Evolutionary conservation across 2,329 filamentous ascomycete species (phyloP), one percentile per base, ranked within the genome.

Genomic region (Alternaria metachromatica): DNA sequence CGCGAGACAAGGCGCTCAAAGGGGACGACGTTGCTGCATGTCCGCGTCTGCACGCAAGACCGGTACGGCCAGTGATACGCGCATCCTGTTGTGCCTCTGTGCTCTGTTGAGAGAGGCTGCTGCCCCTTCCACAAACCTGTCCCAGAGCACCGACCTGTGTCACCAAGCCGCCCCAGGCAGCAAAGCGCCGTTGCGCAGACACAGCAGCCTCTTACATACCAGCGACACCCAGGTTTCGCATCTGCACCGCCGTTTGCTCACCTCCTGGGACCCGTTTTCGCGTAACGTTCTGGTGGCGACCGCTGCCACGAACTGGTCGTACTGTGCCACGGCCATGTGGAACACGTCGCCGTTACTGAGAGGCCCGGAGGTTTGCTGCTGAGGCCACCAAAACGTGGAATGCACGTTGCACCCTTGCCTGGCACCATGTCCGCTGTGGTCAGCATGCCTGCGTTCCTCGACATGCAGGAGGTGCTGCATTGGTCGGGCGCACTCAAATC

Each of bases 381-480:
- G 61, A 72, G 68, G 65, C 67, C 67, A 67, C 72, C 70, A 54
- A 63, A 78, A 77, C 75, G 75, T 77, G 74, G 71, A 69, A 58
- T 70, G 71, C 76, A 77, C 76, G 74, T 76, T 77, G 73, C 69
- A 77, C 72, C 76, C 76, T 76, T 70, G 74, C 72, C 57, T 73
- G 49, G 51, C 30, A 50, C 61, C 26, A 66, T 48, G 23, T 58
- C 49, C 55, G 41, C 57, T 55, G 53, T 62, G 48, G 60, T 69
- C 67, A 72, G 64, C 68, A 50, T 67, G 25, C 45, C 57, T 57
- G 58, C 63, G 61, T 59, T 54, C 50, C 58, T 58, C 43, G 58
- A 33, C 50, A 48, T 55, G 61, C 64, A 64, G 37, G 37, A 41
- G 37, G 37, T 46, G 46, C 21, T 49, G 44, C 26, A 28, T 20